Evolutionary conservation across 441 rosid genomes (phyloP), one percentile per base, ranked within the genome.

Genomic region (Gossypium aridum): DNA sequence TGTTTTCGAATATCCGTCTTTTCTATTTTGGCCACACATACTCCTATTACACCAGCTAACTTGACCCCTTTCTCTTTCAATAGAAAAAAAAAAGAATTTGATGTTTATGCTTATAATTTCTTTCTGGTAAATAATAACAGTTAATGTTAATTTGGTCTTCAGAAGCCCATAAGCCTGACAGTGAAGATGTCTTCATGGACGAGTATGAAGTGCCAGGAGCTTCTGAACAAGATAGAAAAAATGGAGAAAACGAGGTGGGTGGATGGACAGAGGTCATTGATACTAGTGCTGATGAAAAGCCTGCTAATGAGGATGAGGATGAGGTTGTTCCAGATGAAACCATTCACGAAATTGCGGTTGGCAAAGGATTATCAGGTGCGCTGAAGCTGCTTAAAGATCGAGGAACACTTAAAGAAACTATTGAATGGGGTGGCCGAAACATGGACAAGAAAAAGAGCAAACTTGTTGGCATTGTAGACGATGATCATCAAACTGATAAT

Each of bases 371-470:
- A 82, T 92, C 98, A 3, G 92, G 96, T 83, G 97, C 88, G 8
- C 69, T 96, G 81, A 85, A 79, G 87, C 89, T 92, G 77, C 95
- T 94, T 13, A 87, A 92, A 81, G 98, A 96, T 6, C 88, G 98
- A 79, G 99, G 99, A 79, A 82, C 94, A 25, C 93, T 96, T 37
- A 94, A 94, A 76, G 98, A 94, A 86, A 85, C 85, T 70, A 75
- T 90, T 60, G 97, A 96, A 12, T 92, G 98, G 98, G 99, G 97
- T 83, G 99, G 98, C 75, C 87, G 99, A 77, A 96, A 94, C 84
- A 96, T 91, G 98, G 99, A 94, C 90, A 96, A 92, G 87, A 96
- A 94, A 81, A 96, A 91, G 87, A 92, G 98, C 86, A 94, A 96
- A 88, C 98, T 94, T 75, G 88, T 91, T 74, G 98, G 98, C 76